Evolutionary conservation across 176 grass and related monocot species (phyloP), one percentile per base, ranked within the genome.

Genomic region (Bonia amplexicaulis): DNA sequence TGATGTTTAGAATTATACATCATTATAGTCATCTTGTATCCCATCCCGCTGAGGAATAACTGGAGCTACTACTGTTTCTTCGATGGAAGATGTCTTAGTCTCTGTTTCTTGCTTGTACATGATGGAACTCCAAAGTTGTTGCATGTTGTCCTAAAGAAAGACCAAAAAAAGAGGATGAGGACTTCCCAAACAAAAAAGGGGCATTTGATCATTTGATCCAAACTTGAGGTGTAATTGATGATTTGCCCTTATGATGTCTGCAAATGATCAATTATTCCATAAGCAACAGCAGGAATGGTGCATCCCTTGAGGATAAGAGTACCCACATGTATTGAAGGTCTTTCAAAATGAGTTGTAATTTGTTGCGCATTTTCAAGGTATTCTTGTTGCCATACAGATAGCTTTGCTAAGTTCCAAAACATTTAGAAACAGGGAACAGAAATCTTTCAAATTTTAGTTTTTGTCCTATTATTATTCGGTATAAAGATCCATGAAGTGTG

Each of bases 11-110:
- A 75, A 83, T 16, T 76, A 81, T 95, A 95, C 93, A 86, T 95
- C 92, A 46, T 94, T 91, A 74, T 95, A 90, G n/a, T 95, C 93
- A 78, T 95, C 93, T 69, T 94, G 80, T 72, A 90, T 74, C 69
- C 93, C 93, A 74, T 95, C 93, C 61, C 49, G 3, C 67, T 95
- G 90, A 37, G 90, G 93, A 92, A 95, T 81, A 85, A 78, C 67
- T 84, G 71, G 65, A 82, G 42, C 25, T 41, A 42, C n/a, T 29
- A 46, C 63, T 31, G 60, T 55, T 69, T 75, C 82, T 79, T 85
- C 79, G n/a, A 73, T 74, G 13, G 47, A 79, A 27, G 65, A 48
- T 41, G 35, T 35, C 59, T 86, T 86, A 15, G 66, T 60, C 60
- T 46, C 69, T 63, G 57, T 69, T 86, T 76, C 88, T 90, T 80